A percentile compares a stretch with the other conserved stretches of the same genome.
Conservation (phyloP, 2,329 filamentous ascomycete species). For the Talaromyces sp. region DNA sequence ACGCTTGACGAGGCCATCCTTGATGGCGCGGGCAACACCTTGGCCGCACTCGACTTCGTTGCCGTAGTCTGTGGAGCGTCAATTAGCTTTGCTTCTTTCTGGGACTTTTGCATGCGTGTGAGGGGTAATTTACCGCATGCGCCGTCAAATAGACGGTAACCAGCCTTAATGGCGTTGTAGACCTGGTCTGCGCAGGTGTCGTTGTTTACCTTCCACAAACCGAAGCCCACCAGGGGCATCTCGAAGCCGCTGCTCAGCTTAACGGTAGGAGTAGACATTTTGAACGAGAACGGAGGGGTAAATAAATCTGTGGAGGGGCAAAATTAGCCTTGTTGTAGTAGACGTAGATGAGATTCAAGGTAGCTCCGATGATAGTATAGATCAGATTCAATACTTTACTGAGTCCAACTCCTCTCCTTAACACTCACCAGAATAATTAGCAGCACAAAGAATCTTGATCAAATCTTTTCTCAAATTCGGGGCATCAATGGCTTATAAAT, state of each 20-base stretch:
- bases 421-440: too few species aligned
- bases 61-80: constrained; percentile 66
- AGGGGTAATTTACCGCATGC: constrained; percentile 53
- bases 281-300: background rate
- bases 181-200: constrained; percentile 72
- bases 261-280: constrained; percentile 30
- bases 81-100: background rate
- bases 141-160: constrained; percentile 64
- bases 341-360: background rate
- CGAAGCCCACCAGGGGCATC: constrained; percentile 50
- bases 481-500: background rate
- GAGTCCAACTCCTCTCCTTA: too few species aligned
- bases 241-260: constrained; percentile 33
- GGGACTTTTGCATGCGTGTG: background rate
- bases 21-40: constrained; percentile 76
- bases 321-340: background rate
- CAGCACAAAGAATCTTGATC: too few species aligned
- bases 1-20: constrained; percentile 78
- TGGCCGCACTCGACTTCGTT: constrained; percentile 79
- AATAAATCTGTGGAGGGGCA: background rate
- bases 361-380: background rate
- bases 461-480: background rate
- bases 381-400: too few species aligned
- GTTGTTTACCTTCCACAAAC: constrained; percentile 80
- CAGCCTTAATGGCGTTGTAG: constrained; percentile 69